Conservation (phyloP, 2,329 filamentous ascomycete species). For the Nothomitra cinnamomea region DNA sequence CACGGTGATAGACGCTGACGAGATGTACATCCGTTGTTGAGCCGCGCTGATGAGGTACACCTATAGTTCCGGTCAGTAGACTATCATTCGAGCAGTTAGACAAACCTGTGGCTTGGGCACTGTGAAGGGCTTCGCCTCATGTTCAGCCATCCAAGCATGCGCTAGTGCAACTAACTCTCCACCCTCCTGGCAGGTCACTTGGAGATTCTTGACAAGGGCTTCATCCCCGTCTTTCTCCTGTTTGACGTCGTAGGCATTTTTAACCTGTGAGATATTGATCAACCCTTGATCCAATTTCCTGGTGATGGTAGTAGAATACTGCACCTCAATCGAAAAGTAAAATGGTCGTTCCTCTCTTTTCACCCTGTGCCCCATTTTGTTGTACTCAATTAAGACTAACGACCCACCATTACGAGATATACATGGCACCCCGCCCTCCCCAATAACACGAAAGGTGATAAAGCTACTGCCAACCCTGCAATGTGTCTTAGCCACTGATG, state of each 20-base stretch:
- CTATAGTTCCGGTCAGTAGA: neutral
- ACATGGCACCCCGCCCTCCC: neutral
- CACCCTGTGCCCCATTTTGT: neutral
- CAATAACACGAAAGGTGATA: neutral
- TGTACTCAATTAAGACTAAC: neutral
- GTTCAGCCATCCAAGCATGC: neutral
- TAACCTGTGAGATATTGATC: neutral
- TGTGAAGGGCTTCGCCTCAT: neutral
- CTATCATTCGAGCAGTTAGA: too few species aligned
- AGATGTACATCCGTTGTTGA: neutral
- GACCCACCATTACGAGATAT: neutral
- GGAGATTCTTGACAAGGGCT: neutral
- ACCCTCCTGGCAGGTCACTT: neutral
- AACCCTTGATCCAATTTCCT: neutral
- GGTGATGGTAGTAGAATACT: neutral
- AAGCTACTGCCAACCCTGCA: neutral
- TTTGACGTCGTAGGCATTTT: neutral
- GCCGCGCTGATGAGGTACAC: neutral
- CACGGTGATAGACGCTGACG: too few species aligned
- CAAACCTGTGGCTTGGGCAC: neutral
- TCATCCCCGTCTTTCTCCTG: neutral
- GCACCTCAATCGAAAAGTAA: neutral
- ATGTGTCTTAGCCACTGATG: neutral
- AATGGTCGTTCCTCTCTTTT: neutral
- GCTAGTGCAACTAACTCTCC: neutral